Evolutionary conservation across 2,329 filamentous ascomycete genomes (phyloP), one percentile per base, ranked within the genome.

Genomic region (Colletotrichum costaricense): DNA sequence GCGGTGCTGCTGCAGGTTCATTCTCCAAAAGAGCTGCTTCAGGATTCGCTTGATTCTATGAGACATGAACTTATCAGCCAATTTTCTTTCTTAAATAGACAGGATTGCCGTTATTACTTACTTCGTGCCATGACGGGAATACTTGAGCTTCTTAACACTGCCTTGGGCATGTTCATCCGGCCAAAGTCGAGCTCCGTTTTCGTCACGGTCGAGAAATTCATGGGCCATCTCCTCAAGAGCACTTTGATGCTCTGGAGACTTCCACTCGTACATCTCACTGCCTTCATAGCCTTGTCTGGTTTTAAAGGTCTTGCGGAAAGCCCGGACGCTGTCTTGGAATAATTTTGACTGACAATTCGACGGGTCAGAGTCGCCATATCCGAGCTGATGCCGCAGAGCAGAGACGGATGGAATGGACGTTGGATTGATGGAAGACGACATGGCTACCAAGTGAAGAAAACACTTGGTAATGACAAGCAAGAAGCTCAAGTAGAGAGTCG

Each of bases 11-110:
- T 74, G 69, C 9, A 56, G 55, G 26, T 74, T 74, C 22, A 72
- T 11, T 11, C 72, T 59, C 30, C 58, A 74, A 33, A 74, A 74
- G 9, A 72, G 72, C 42, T 74, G 72, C 55, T 54, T 64, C 49
- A 74, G 16, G 3, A 63, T 16, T 5, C 19, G n/a, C 19, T 49
- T 59, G 46, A 74, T 72, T 5, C 72, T 74, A 19, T 1, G 11
- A 3, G 33, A 35, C 33, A 35, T 35, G 33, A 11, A 12, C 12
- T 14, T 19, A 6, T 54, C 24, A 57, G 46, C 1, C 19, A 14
- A 2, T 16, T 3, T 16, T 14, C 26, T 1, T 22, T 14, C 7
- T 12, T 9, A 19, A 42, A 12, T 9, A 4, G 9, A 1, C 26
- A 11, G 14, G 5, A 46, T 19, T 16, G 16, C n/a, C 6, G 14